Evolutionary conservation across 208 protist genomes (phyloP), one percentile per base, ranked within the genome.

Genomic region (Leishmania tarentolae): DNA sequence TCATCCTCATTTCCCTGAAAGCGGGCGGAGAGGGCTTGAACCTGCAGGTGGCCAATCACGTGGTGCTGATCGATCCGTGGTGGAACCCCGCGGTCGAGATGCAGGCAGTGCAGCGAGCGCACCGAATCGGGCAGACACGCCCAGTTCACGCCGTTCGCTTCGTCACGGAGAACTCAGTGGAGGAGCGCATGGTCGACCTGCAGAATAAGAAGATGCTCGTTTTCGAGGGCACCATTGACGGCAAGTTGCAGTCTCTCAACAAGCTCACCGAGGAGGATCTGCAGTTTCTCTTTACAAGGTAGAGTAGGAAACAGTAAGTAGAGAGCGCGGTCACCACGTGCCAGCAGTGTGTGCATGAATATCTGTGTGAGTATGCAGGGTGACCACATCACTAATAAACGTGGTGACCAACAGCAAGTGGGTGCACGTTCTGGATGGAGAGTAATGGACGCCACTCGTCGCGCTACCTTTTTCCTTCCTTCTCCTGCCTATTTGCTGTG

Each of bases 11-110:
- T n/a, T 99, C 95, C 24, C 99, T 99, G 4, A 98, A 99, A 72
- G 99, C 99, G 1, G 99, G 99, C 77, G 99, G 99, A 28, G 93
- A 99, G 42, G 99, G 99, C 82, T 98, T 99, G 77, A 99, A 99
- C 84, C 83, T 99, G 65, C 97, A 99, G 74, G 96, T 98, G 9
- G 99, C 99, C 44, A 99, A 99, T 89, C 95, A 98, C 46, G 99
- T 99, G 53, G 96, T 99, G 73, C 86, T 99, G n/a, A 99, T 96
- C 80, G 99, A 99, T 86, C 95, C 90, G 52, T 99, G 99, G 92
- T 99, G 98, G 97, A 99, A 99, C 88, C 96, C 95, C 19, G 97
- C 99, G 69, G 95, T 98, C 70, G 99, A 99, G 87, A 94, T 99
- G 89, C 99, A 99, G 87, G 99, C 99, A 15, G 92, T 99, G 82